Conservation (phyloP, 345 rosid species). For the Trapa incisa region DNA sequence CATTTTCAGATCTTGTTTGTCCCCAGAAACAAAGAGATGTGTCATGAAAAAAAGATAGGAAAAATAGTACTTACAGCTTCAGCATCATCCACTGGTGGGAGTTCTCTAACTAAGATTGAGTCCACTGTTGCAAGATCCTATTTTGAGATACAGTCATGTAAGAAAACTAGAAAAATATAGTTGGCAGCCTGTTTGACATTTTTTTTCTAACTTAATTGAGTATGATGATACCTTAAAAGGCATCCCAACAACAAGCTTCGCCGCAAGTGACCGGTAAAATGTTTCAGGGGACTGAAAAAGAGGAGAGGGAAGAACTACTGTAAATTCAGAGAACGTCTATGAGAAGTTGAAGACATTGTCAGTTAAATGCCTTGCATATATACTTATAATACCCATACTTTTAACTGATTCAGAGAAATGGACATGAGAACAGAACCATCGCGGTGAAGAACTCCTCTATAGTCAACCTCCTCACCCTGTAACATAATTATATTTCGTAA, state of each 20-base stretch:
- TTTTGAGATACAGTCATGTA: slow-evolving; percentile 8
- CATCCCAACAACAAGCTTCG: slow-evolving; percentile 88
- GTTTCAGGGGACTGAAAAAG: slow-evolving; percentile 61
- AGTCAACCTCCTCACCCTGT: slow-evolving; percentile 93
- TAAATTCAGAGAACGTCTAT: slow-evolving; percentile 1
- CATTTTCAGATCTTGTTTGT: neutral
- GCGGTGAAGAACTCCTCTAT: slow-evolving; percentile 87
- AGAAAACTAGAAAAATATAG: slow-evolving; percentile 5
- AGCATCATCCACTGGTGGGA: slow-evolving; percentile 70
- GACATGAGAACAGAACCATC: slow-evolving; percentile 96
- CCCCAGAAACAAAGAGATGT: neutral
- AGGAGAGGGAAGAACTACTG: neutral
- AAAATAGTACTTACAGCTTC: slow-evolving; percentile 56
- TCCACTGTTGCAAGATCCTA: slow-evolving; percentile 97
- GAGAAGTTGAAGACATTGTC: neutral
- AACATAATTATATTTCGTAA: neutral
- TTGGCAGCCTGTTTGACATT: neutral
- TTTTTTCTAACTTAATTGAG: neutral
- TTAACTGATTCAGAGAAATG: slow-evolving; percentile 66
- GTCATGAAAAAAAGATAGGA: slow-evolving; percentile 1
- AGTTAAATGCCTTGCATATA: neutral
- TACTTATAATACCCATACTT: slow-evolving; percentile 23
- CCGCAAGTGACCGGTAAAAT: slow-evolving; percentile 82
- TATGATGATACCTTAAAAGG: slow-evolving; percentile 70
- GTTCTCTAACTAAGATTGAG: slow-evolving; percentile 74